Evolutionary conservation across 2,329 filamentous ascomycete genomes (phyloP).

Genomic region (Fusarium torulosum): DNA sequence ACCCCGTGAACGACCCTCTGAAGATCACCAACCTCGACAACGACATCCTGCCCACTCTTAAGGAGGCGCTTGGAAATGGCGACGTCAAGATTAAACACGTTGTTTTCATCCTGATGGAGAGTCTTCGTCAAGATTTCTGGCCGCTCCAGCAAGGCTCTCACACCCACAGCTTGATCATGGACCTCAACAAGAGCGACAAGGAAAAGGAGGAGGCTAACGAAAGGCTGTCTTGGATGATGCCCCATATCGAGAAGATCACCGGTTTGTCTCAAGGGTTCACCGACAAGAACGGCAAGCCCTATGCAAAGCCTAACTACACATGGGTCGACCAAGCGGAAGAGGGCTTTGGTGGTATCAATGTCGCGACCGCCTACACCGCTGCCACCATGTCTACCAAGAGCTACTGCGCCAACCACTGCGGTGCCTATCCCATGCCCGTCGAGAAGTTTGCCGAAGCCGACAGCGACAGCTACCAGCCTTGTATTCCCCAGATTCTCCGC

Average conservation of each 20-base stretch:
- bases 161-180: slow-evolving; percentile 52
- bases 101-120: slow-evolving; percentile 59
- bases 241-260: slow-evolving; percentile 42
- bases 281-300: slow-evolving; percentile 44
- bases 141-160: slow-evolving; percentile 57
- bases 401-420: slow-evolving; percentile 58
- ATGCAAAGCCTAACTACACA: slow-evolving; percentile 47
- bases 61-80: slow-evolving; percentile 44
- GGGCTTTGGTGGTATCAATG: slow-evolving; percentile 57
- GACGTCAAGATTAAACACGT: slow-evolving; percentile 59
- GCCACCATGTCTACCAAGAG: slow-evolving; percentile 61
- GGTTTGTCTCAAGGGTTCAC: slow-evolving; percentile 39
- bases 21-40: slow-evolving; percentile 57
- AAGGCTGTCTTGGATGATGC: slow-evolving; percentile 43
- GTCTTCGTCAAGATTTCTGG: slow-evolving; percentile 60
- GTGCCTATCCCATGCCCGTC: slow-evolving; percentile 57
- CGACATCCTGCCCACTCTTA: slow-evolving; percentile 49
- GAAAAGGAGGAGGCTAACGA: slow-evolving; percentile 50
- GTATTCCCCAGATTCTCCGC: slow-evolving; percentile 56
- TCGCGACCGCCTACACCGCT: slow-evolving; percentile 56
- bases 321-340: slow-evolving; percentile 41
- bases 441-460: slow-evolving; percentile 59
- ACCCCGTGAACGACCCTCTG: slow-evolving; percentile 55
- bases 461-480: slow-evolving; percentile 60
- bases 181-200: slow-evolving; percentile 34